phyloP scores from a whole-genome alignment of 225 moss, liverwort and hornwort genomes.

The Physcomitrellopsis africana region DNA sequence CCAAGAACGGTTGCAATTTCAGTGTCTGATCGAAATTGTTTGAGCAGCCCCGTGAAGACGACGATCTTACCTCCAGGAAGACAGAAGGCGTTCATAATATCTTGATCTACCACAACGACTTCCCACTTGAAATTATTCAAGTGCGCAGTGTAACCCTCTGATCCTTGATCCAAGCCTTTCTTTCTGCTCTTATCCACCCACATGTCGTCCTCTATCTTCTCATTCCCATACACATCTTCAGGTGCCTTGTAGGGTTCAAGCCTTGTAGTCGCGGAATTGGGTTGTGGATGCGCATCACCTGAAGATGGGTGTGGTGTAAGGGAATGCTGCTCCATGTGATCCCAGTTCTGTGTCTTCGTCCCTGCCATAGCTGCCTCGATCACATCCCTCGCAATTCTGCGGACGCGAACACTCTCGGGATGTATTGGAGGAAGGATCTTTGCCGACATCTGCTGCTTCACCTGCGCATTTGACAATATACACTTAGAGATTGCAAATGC shows the following conservation, averaged over 20 bases:
- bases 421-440: conserved; percentile 80
- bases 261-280: conserved; percentile 16
- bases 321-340: conserved; percentile 47
- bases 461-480: conserved; percentile 41
- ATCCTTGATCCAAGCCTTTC: conserved; percentile 72
- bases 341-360: conserved; percentile 60
- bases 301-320: conserved; percentile 8
- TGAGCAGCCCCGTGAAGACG: conserved; percentile 91
- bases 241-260: conserved; percentile 18
- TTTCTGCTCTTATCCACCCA: conserved; percentile 93
- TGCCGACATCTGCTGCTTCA: conserved; percentile 61
- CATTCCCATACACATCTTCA: conserved; percentile 60
- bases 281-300: not conserved
- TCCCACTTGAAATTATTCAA: conserved; percentile 88
- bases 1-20: conserved; percentile 89
- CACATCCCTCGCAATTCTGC: conserved; percentile 63
- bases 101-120: conserved; percentile 82
- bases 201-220: conserved; percentile 72
- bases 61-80: conserved; percentile 98
- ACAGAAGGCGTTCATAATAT: conserved; percentile 86
- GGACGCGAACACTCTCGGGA: conserved; percentile 73
- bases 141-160: conserved; percentile 68
- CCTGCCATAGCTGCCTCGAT: conserved; percentile 85
- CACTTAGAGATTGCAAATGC: not conserved
- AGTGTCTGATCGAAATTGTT: conserved; percentile 68